Base-by-base conservation (phyloP, 768 basidiomycete species). In the Myochromella boudieri region DNA sequence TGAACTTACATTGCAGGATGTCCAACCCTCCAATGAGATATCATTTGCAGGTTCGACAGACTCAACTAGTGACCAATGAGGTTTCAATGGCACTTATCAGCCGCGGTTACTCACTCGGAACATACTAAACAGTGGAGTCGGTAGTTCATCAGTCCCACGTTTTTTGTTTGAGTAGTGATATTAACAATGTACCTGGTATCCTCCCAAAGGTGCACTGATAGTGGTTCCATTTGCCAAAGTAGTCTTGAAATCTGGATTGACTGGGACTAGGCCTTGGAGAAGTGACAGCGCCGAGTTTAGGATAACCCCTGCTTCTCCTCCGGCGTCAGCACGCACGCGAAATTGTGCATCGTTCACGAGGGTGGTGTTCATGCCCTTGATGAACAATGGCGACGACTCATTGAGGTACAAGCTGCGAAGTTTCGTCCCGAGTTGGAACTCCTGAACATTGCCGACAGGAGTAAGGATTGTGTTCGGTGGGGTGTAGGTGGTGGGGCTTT, bases 401-500 rank as follows among this genome's bases (percentile, higher is more conserved):
- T 80, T 71, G 41, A 85, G 54, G 60, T 87, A 87, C 9, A 75
- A 55, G 29, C 67, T 68, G 14, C 72, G 74, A n/a, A 87, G 51
- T 40, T 73, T 57, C 25, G 64, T 56, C 7, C 85, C 85, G 4
- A 86, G 70, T 52, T 76, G 73, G 46, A 68, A 77, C 60, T 82
- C 78, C 74, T 87, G 68, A 60, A 85, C 84, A 57, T 77, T 81
- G 42, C 85, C 84, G 20, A 86, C 67, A n/a, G 85, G 78, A 3
- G 85, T 86, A 40, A 86, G 76, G n/a, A 69, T 60, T 1, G 85
- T 85, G 29, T 64, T 62, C 6, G 76, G 76, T 6, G 82, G 70
- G 14, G 74, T 71, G 58, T 86, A 85, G 1, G 77, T 77, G 2
- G 62, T 67, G 6, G 82, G 81, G 56, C 70, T 63, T 60, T 86